Percentiles rank a stretch among this genome's conserved stretches.
Conservation (phyloP, 805 yeast species). For the Torulaspora microellipsoides region DNA sequence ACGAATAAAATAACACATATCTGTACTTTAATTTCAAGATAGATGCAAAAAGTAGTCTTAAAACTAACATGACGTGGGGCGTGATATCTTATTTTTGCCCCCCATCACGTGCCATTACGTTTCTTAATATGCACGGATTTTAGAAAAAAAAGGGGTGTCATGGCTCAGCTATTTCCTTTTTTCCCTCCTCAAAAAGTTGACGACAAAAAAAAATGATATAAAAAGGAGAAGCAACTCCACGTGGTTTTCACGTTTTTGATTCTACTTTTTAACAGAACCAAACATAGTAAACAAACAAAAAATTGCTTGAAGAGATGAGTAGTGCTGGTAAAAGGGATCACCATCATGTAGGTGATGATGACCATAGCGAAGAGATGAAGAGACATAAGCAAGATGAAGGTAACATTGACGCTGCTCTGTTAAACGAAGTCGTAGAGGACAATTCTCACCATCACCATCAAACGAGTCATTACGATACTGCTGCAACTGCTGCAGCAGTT, state of each 20-base stretch:
- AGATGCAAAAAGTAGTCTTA: no score
- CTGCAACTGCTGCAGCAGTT: slow-evolving; percentile 25
- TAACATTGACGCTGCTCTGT: slow-evolving; percentile 32
- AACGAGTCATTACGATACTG: slow-evolving; percentile 11
- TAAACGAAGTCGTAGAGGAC: slow-evolving; percentile 15
- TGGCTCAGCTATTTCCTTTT: no score
- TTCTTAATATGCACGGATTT: no score
- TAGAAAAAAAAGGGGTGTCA: no score
- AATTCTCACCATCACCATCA: slow-evolving; percentile 2
- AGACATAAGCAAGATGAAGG: slow-evolving; percentile 22
- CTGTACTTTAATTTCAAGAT: no score
- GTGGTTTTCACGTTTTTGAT: slow-evolving; percentile 32
- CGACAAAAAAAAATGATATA: slow-evolving; percentile 3
- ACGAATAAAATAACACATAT: background rate
- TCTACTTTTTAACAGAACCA: background rate
- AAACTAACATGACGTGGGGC: no score
- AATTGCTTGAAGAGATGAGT: slow-evolving; percentile 2
- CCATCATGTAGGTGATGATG: slow-evolving; percentile 3
- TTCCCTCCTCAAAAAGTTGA: background rate
- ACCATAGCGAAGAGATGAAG: slow-evolving; percentile 9
- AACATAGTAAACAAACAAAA: slow-evolving; percentile 1
- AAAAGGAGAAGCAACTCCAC: slow-evolving; percentile 20
- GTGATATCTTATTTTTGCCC: no score
- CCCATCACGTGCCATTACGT: no score
- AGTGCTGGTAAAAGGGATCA: slow-evolving; percentile 9